Evolutionary conservation across 257 asterid species (phyloP).

Genomic region (Plantago elongata): DNA sequence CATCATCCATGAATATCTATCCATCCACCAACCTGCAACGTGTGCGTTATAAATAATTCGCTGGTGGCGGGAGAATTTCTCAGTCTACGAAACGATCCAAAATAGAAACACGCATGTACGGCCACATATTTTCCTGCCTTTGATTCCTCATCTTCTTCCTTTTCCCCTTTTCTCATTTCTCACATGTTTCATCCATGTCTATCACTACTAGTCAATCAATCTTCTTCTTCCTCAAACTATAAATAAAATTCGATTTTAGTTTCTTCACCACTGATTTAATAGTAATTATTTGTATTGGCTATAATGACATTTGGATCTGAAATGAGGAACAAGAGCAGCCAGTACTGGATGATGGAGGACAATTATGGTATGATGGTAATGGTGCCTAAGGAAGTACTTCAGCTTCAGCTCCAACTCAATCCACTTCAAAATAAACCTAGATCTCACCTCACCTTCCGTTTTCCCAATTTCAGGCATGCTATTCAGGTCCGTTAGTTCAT

Average conservation of each 20-base stretch:
- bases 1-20: conserved; percentile 33
- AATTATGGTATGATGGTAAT: conserved; percentile 34
- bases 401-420: conserved; percentile 33
- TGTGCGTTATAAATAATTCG: no score
- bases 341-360: conserved; percentile 44
- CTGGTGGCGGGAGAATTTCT: no score
- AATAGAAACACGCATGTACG: conserved; percentile 14
- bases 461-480: conserved; percentile 49
- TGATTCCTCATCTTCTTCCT: conserved; percentile 19
- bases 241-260: no score
- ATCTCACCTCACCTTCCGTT: conserved; percentile 20
- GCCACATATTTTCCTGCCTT: conserved; percentile 4
- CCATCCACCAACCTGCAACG: no score
- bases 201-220: neutral
- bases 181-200: conserved; percentile 13
- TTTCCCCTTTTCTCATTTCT: conserved; percentile 3
- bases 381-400: conserved; percentile 48
- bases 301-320: conserved; percentile 33
- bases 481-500: conserved; percentile 28
- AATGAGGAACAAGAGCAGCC: conserved; percentile 48
- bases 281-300: neutral
- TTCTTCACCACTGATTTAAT: no score
- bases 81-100: conserved; percentile 19
- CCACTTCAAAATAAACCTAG: conserved; percentile 21
- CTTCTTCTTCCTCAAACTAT: no score